A percentile compares a stretch with the other conserved stretches of the same genome.
Evolutionary conservation across 345 rosid genomes (phyloP).

Genomic region (Rhizophora apiculata): DNA sequence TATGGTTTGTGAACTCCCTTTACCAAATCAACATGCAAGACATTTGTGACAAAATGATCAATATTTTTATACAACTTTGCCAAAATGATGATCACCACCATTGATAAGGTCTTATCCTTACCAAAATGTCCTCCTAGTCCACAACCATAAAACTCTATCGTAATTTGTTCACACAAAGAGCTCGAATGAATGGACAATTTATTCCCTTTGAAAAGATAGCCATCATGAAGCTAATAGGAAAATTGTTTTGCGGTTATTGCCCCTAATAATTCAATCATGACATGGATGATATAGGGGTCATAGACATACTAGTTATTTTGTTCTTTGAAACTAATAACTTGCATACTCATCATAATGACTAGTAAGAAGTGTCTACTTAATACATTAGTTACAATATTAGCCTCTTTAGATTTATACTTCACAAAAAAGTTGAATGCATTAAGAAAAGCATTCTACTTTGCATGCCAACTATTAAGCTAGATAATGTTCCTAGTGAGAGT

Average conservation of each 20-base stretch:
- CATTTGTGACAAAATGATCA: background rate
- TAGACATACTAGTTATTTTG: background rate
- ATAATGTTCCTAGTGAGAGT: background rate
- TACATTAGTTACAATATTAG: background rate
- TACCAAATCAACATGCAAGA: background rate
- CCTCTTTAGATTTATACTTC: background rate
- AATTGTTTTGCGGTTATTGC: background rate
- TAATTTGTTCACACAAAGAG: background rate
- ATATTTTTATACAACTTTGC: background rate
- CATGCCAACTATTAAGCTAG: background rate
- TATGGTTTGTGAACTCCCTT: background rate
- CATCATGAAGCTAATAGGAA: constrained; percentile 6
- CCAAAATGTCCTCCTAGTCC: constrained; percentile 12
- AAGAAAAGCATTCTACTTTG: background rate
- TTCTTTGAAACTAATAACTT: constrained; percentile 7
- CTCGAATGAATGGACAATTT: background rate
- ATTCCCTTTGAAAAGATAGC: constrained; percentile 7
- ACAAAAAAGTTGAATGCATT: background rate
- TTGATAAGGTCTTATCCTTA: background rate
- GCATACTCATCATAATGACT: background rate
- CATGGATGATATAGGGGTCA: constrained; percentile 6
- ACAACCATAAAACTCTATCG: constrained; percentile 8
- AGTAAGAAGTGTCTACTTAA: background rate
- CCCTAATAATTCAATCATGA: background rate
- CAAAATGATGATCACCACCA: background rate